These are phyloP conservation scores for Beta corolliflora DNA, from an alignment of 179 eudicot genomes.

Conservation along the genomic window DNA sequence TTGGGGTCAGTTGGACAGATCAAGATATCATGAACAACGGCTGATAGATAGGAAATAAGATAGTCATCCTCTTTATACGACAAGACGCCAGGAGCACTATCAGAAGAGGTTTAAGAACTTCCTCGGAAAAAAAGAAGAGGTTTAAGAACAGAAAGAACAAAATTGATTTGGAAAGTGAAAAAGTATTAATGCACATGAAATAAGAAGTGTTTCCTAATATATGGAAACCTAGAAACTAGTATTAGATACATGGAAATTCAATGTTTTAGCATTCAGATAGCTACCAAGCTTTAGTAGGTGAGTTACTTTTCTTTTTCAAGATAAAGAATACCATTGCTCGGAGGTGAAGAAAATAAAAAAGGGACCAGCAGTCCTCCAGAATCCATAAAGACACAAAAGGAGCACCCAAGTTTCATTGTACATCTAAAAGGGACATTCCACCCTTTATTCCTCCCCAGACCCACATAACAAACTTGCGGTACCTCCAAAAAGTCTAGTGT, in stretches of 20 bases:
- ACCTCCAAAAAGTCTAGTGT: background rate
- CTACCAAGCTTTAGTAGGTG: background rate
- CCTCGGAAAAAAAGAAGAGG: too few relatives aligned
- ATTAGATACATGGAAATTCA: too few relatives aligned
- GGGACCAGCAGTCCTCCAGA: background rate
- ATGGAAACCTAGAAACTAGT: too few relatives aligned
- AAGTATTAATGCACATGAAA: too few relatives aligned
- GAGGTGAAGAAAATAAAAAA: background rate
- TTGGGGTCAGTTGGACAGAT: background rate
- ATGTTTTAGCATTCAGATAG: too few relatives aligned
- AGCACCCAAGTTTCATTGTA: too few relatives aligned
- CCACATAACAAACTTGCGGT: background rate
- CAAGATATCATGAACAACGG: background rate
- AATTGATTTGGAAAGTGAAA: too few relatives aligned
- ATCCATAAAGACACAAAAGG: background rate
- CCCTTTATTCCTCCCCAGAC: too few relatives aligned
- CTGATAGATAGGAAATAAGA: background rate
- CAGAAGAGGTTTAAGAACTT: background rate
- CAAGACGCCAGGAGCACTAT: background rate
- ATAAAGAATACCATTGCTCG: background rate
- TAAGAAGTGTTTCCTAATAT: too few relatives aligned
- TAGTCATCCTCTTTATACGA: background rate
- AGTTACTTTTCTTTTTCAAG: background rate
- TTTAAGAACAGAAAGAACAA: background rate
- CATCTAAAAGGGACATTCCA: too few relatives aligned